A percentile compares a stretch with the other conserved stretches of the same genome.
phyloP scores from a whole-genome alignment of 371 early-diverging fungal species.

The Mortierella sp. region DNA sequence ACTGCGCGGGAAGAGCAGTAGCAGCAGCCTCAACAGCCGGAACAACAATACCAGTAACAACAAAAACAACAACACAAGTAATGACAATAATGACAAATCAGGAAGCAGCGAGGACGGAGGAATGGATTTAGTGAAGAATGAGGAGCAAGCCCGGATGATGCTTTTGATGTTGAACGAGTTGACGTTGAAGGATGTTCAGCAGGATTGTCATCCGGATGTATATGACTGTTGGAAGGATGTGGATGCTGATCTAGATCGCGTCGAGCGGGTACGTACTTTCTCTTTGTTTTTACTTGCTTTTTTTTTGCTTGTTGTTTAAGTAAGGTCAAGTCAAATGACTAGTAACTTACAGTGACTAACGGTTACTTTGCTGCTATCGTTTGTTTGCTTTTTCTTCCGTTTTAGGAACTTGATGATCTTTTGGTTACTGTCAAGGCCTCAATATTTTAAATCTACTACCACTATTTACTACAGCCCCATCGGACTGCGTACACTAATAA shows the following conservation, averaged over 20 bases:
- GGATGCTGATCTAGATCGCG: conserved; percentile 55
- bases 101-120: conserved; percentile 3
- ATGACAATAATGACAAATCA: conserved; percentile 10
- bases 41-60: conserved; percentile 15
- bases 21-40: conserved; percentile 12
- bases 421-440: conserved; percentile 54
- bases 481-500: not conserved
- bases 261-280: conserved; percentile 46
- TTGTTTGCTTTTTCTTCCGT: not conserved
- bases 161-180: conserved; percentile 53
- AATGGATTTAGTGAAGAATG: conserved; percentile 1
- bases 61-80: conserved; percentile 7
- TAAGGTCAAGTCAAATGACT: not conserved
- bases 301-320: not conserved
- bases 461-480: not conserved
- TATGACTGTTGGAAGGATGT: conserved; percentile 58
- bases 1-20: not conserved
- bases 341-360: not conserved
- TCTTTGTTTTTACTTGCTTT: not conserved
- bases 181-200: conserved; percentile 54
- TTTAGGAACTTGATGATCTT: conserved; percentile 57
- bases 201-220: conserved; percentile 57
- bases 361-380: not conserved
- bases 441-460: conserved; percentile 16
- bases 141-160: conserved; percentile 44